These are phyloP conservation scores for Sicyos baderoa DNA, from an alignment of 306 rosid genomes.

Conservation along the genomic window DNA sequence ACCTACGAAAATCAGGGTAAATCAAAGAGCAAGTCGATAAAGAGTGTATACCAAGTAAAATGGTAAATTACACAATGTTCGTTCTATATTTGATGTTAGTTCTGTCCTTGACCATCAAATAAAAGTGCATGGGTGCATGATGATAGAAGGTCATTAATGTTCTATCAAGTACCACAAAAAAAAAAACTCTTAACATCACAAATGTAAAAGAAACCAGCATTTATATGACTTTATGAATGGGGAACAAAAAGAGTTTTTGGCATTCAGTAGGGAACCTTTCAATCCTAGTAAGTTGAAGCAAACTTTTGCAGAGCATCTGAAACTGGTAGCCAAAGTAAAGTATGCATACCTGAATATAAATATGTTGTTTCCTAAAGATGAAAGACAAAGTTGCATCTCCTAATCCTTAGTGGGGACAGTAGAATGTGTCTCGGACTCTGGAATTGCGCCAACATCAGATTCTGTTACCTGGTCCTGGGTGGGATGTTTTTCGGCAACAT, in stretches of 20 bases:
- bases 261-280: not conserved
- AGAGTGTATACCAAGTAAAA: not conserved
- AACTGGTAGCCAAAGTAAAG: not conserved
- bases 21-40: too few relatives aligned
- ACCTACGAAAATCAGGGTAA: too few relatives aligned
- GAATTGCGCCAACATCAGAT: not conserved
- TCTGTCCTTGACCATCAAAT: not conserved
- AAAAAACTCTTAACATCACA: not conserved
- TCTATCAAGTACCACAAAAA: not conserved
- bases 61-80: not conserved
- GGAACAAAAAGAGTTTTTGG: not conserved
- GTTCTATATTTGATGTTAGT: not conserved
- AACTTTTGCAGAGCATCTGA: not conserved
- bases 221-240: not conserved
- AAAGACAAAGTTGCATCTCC: constrained; percentile 4
- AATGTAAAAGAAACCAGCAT: constrained; percentile 1
- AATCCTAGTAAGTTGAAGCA: not conserved
- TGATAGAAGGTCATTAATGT: not conserved
- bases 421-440: not conserved
- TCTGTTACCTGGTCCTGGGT: not conserved
- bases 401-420: not conserved
- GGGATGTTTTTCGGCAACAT: not conserved
- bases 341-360: constrained; percentile 15
- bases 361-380: constrained; percentile 5
- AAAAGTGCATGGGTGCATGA: not conserved